Evolutionary conservation across 352 stramenopile species (phyloP).

Genomic region (Phytophthora litchii): DNA sequence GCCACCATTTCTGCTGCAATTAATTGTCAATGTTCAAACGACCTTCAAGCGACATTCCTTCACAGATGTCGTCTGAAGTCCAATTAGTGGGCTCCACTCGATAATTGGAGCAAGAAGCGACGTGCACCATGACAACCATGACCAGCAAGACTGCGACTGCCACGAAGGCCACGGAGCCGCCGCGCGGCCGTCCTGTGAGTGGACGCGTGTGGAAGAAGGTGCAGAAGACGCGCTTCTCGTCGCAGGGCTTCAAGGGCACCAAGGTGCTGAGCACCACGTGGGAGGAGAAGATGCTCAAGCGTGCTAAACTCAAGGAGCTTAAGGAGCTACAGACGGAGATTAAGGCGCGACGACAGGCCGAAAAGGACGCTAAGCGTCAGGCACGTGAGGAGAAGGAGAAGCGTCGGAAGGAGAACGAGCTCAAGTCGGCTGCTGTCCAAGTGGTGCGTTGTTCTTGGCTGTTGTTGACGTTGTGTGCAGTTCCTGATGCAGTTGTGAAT

Average conservation of each 20-base stretch:
- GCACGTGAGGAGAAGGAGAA: conserved; percentile 87
- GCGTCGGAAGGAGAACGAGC: conserved; percentile 89
- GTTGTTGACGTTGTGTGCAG: conserved; percentile 3
- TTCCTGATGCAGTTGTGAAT: conserved; percentile 9
- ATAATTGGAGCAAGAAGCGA: conserved; percentile 30
- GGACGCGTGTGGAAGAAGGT: conserved; percentile 85
- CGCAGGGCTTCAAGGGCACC: conserved; percentile 74
- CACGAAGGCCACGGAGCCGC: conserved; percentile 25
- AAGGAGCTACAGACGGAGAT: conserved; percentile 88
- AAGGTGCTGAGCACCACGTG: conserved; percentile 87
- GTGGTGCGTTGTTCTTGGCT: conserved; percentile 52
- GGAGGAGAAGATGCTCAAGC: conserved; percentile 87
- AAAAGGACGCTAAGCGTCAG: conserved; percentile 79
- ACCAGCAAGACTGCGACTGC: conserved; percentile 10
- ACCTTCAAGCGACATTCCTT: conserved; percentile 15
- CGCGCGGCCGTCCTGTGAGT: conserved; percentile 72
- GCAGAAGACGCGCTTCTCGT: conserved; percentile 82
- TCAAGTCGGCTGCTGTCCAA: conserved; percentile 89
- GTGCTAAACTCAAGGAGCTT: conserved; percentile 78
- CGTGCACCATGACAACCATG: conserved; percentile 21
- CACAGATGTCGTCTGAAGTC: conserved; percentile 2
- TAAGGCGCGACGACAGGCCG: conserved; percentile 66
- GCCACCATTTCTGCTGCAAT: conserved; percentile 19
- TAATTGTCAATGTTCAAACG: background rate
- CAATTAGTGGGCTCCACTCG: conserved; percentile 31